A percentile compares a stretch with the other conserved stretches of the same genome.
Conservation (phyloP, 2,329 filamentous ascomycete species). For the Apiospora sp. region DNA sequence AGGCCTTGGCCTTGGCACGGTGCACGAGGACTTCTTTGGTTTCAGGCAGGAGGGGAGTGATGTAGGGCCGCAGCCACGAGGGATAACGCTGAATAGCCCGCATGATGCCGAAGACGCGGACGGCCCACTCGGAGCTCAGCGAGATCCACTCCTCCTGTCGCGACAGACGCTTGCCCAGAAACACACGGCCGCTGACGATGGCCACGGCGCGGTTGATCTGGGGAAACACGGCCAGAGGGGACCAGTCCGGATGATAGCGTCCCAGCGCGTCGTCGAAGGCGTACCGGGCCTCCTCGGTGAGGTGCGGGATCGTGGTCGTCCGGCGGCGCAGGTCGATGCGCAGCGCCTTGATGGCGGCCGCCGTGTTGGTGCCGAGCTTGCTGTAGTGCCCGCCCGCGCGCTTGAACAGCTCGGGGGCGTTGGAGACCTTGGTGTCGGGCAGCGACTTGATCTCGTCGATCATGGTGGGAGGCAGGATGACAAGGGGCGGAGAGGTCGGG, state of each 20-base stretch:
- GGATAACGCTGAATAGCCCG: not conserved
- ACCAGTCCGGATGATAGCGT: not conserved
- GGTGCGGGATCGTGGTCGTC: not conserved
- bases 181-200: conserved; percentile 8
- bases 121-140: conserved; percentile 12
- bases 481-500: not conserved
- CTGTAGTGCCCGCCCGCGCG: conserved; percentile 45
- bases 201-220: conserved; percentile 8
- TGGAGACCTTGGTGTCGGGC: conserved; percentile 8
- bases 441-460: conserved; percentile 21
- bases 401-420: conserved; percentile 47
- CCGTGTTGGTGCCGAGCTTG: conserved; percentile 61
- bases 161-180: not conserved
- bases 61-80: not conserved
- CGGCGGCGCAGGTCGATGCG: not conserved
- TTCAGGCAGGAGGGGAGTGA: not conserved
- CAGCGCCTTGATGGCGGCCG: conserved; percentile 12
- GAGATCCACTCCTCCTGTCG: not conserved
- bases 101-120: conserved; percentile 2
- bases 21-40: not conserved
- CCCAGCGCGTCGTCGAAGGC: conserved; percentile 2
- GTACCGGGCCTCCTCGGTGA: not conserved
- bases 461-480: conserved; percentile 14
- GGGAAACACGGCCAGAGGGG: not conserved
- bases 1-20: not conserved